phyloP scores from a whole-genome alignment of 2,329 filamentous ascomycete genomes.

The Acarospora socialis region DNA sequence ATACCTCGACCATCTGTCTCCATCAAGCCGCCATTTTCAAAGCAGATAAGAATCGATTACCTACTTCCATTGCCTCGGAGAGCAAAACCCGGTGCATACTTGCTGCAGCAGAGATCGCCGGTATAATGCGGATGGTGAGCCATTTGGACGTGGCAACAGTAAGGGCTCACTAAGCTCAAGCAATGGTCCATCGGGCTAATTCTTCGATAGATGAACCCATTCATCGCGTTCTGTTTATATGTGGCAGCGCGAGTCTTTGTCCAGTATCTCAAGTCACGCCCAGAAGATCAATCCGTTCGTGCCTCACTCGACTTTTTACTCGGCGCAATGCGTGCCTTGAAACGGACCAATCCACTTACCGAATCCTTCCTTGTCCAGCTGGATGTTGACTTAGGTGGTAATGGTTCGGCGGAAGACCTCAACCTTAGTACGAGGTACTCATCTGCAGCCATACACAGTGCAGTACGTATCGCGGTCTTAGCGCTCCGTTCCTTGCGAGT shows the following conservation, averaged over 20 bases:
- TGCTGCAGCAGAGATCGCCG: conserved; percentile 83
- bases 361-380: conserved; percentile 91
- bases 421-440: conserved; percentile 9
- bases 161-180: conserved; percentile 29
- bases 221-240: conserved; percentile 89
- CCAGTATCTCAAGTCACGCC: conserved; percentile 88
- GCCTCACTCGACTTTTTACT: conserved; percentile 84
- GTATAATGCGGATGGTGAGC: conserved; percentile 88
- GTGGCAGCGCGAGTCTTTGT: conserved; percentile 92
- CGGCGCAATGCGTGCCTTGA: conserved; percentile 78
- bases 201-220: conserved; percentile 66
- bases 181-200: too few relatives aligned
- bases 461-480: conserved; percentile 2
- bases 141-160: conserved; percentile 75
- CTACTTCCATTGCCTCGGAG: conserved; percentile 64
- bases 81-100: conserved; percentile 89
- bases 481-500: neutral
- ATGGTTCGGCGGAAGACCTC: conserved; percentile 22
- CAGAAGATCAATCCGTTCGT: conserved; percentile 61
- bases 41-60: conserved; percentile 74
- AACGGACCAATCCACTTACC: conserved; percentile 75
- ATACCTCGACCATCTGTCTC: conserved; percentile 92
- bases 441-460: conserved; percentile 8
- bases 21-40: conserved; percentile 98
- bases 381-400: conserved; percentile 71